Conservation (phyloP, 75 land plant genomes). For the Larix kaempferi region DNA sequence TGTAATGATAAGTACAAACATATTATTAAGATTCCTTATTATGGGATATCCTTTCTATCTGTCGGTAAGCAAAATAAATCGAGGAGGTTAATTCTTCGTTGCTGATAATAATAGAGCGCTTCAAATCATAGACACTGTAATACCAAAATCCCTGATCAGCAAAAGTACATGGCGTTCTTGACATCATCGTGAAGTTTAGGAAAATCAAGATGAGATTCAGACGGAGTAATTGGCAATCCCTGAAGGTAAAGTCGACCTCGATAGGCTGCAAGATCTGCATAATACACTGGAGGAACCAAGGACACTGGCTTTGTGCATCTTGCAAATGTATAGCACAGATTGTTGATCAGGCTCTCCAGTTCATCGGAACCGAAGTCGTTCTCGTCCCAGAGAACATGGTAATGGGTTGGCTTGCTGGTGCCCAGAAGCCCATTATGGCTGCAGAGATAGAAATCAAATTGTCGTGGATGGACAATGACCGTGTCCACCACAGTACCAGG, state of each 20-base stretch:
- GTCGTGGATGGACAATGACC: conserved; percentile 34
- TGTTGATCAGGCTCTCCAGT: conserved; percentile 39
- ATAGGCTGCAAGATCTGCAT: conserved; percentile 68
- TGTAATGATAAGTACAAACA: too few relatives aligned
- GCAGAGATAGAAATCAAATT: conserved; percentile 58
- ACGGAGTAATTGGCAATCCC: background rate
- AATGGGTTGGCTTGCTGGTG: conserved; percentile 61
- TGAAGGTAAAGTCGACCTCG: conserved; percentile 48
- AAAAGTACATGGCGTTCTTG: too few relatives aligned
- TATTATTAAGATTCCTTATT: too few relatives aligned
- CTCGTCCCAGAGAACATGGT: conserved; percentile 51
- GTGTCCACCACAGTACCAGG: conserved; percentile 66
- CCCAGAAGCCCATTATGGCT: conserved; percentile 45
- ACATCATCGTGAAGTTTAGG: background rate
- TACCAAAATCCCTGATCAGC: too few relatives aligned
- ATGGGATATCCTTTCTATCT: too few relatives aligned
- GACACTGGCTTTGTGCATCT: conserved; percentile 62
- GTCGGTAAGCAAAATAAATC: too few relatives aligned
- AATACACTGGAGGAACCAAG: conserved; percentile 63
- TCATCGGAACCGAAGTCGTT: conserved; percentile 44
- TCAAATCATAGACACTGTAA: too few relatives aligned
- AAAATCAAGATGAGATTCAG: background rate
- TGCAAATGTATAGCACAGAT: conserved; percentile 56
- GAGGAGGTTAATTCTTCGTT: too few relatives aligned
- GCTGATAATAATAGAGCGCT: too few relatives aligned